These are phyloP conservation scores for Simplicillium aogashimaense DNA, from an alignment of 2,329 filamentous ascomycete species.

Conservation along the genomic window DNA sequence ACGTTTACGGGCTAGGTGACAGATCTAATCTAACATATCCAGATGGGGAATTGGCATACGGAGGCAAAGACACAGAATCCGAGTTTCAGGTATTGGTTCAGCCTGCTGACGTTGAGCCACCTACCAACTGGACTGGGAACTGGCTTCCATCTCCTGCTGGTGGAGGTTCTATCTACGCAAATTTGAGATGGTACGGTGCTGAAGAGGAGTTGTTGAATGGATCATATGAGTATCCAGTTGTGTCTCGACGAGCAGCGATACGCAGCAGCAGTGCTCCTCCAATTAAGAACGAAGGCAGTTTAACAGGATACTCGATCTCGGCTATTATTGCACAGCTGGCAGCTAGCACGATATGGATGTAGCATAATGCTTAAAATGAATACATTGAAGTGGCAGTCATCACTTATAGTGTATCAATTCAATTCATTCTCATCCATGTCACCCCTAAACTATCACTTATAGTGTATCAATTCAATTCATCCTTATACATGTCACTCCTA, in stretches of 20 bases:
- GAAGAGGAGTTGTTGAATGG: not conserved
- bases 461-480: no score
- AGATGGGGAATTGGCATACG: slow-evolving; percentile 10
- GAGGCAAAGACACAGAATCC: not conserved
- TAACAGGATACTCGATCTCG: no score
- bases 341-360: no score
- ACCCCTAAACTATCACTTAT: no score
- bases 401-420: no score
- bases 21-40: slow-evolving; percentile 14
- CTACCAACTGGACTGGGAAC: slow-evolving; percentile 14
- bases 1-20: slow-evolving; percentile 15
- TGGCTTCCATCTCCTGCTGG: slow-evolving; percentile 4
- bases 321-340: no score
- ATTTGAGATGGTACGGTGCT: slow-evolving; percentile 1
- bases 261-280: no score
- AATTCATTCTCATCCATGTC: no score
- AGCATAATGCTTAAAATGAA: no score
- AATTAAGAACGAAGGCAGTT: no score
- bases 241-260: not conserved
- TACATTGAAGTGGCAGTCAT: no score
- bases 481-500: no score
- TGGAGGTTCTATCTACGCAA: not conserved
- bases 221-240: slow-evolving; percentile 1
- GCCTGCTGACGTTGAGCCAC: slow-evolving; percentile 12
- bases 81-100: slow-evolving; percentile 18